phyloP scores from a whole-genome alignment of 1,284 basidiomycete species.

The Cronartium ribicola region DNA sequence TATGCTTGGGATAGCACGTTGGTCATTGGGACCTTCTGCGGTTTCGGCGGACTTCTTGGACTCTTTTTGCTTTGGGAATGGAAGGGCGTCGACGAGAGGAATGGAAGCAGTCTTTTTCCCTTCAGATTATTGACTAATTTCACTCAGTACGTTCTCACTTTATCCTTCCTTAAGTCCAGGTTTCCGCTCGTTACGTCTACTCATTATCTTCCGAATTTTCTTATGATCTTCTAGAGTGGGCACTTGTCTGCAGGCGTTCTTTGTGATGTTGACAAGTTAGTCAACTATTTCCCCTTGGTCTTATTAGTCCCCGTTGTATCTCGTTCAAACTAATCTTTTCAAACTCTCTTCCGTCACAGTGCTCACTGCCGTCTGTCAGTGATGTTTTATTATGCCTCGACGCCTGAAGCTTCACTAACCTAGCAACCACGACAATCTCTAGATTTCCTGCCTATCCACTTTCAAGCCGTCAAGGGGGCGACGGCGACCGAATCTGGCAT shows the following conservation, averaged over 20 bases:
- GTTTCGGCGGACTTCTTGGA: not conserved
- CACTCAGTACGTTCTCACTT: not conserved
- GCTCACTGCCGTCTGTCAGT: conserved; percentile 2
- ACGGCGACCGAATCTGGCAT: not conserved
- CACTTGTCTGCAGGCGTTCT: conserved; percentile 1
- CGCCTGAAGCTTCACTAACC: not conserved
- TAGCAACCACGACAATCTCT: not conserved
- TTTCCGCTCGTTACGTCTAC: too few relatives aligned
- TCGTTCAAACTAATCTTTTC: not conserved
- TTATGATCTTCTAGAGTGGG: not conserved
- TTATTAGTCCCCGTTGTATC: not conserved
- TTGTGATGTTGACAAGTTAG: conserved; percentile 3
- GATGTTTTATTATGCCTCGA: not conserved
- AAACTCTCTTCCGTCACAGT: not conserved
- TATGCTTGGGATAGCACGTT: not conserved
- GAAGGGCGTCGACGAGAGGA: conserved; percentile 4
- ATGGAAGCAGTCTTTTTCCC: conserved; percentile 4
- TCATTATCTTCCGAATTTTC: not conserved
- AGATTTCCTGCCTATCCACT: conserved; percentile 1
- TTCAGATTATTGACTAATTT: conserved; percentile 1
- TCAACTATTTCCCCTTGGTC: not conserved
- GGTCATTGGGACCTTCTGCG: not conserved
- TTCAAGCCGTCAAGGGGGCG: not conserved
- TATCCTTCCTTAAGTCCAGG: too few relatives aligned
- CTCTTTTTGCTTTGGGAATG: conserved; percentile 5